phyloP scores from a whole-genome alignment of 148 eudicot genomes.

The Limonium bicolor region DNA sequence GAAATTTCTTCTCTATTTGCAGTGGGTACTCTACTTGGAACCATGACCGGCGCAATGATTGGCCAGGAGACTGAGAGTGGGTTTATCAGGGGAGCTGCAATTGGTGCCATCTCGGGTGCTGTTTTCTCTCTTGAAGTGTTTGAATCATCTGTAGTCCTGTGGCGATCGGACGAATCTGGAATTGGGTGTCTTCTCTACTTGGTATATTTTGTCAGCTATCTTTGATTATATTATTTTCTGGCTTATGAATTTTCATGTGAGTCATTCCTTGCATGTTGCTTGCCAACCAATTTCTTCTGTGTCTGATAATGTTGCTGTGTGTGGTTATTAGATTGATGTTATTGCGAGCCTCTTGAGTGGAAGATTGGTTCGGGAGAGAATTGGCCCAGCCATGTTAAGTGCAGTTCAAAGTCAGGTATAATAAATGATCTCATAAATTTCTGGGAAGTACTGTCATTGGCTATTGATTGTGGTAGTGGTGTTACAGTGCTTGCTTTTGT shows the following conservation, averaged over 20 bases:
- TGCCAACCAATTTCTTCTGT: background rate
- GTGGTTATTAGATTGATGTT: slow-evolving; percentile 99
- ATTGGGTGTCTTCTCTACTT: slow-evolving; percentile 80
- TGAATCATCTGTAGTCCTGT: slow-evolving; percentile 75
- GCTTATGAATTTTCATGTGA: slow-evolving; percentile 10
- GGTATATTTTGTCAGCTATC: slow-evolving; percentile 15
- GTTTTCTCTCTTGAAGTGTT: slow-evolving; percentile 97
- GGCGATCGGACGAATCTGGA: slow-evolving; percentile 96
- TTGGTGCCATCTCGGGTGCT: slow-evolving; percentile 99
- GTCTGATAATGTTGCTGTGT: slow-evolving; percentile 9
- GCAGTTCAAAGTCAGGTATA: slow-evolving; percentile 98
- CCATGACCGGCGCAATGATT: slow-evolving; percentile 92
- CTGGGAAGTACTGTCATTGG: background rate
- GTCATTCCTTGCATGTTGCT: slow-evolving; percentile 1
- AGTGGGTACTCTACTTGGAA: slow-evolving; percentile 94
- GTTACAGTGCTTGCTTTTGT: no score
- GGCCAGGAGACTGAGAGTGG: slow-evolving; percentile 99
- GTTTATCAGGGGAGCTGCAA: slow-evolving; percentile 90
- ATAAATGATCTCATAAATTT: background rate
- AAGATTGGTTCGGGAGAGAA: slow-evolving; percentile 90
- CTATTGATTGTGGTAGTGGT: background rate
- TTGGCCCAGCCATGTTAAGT: slow-evolving; percentile 97
- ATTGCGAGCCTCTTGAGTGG: slow-evolving; percentile 88
- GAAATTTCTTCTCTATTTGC: slow-evolving; percentile 17
- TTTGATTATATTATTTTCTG: background rate